Evolutionary conservation across 1,284 basidiomycete genomes (phyloP).

Genomic region (Ustilago loliicola): DNA sequence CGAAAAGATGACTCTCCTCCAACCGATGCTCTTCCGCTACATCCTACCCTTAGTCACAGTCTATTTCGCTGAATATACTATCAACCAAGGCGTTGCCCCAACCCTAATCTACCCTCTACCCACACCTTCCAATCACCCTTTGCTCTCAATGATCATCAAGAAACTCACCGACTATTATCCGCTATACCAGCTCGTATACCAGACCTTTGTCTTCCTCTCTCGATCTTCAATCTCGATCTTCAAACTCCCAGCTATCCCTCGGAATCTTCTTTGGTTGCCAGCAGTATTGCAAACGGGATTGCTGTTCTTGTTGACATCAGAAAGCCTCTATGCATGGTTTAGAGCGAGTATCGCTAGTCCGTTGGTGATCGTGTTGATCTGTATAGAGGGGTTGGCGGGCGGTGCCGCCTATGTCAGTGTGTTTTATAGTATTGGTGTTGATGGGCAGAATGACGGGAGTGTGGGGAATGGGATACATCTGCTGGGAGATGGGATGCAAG

Average conservation of each 20-base stretch:
- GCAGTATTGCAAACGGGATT: conserved; percentile 79
- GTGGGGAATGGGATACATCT: background rate
- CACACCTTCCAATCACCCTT: conserved; percentile 74
- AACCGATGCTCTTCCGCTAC: conserved; percentile 65
- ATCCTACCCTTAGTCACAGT: conserved; percentile 66
- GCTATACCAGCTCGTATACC: conserved; percentile 73
- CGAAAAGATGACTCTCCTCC: conserved; percentile 64
- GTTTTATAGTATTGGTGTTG: conserved; percentile 61
- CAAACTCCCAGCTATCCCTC: conserved; percentile 85
- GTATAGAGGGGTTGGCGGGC: conserved; percentile 64
- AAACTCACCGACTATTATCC: conserved; percentile 94
- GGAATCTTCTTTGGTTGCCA: conserved; percentile 79
- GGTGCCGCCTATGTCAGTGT: conserved; percentile 63
- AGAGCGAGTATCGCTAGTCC: conserved; percentile 61
- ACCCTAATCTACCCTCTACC: conserved; percentile 92
- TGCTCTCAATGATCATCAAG: conserved; percentile 83
- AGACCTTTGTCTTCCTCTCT: conserved; percentile 94
- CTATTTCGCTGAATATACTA: conserved; percentile 69
- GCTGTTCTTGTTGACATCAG: conserved; percentile 76
- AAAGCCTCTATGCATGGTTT: conserved; percentile 73
- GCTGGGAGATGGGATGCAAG: background rate
- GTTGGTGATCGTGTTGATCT: conserved; percentile 65
- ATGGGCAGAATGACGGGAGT: conserved; percentile 17
- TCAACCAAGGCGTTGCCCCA: conserved; percentile 75
- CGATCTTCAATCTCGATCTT: conserved; percentile 88